A percentile compares a stretch with the other conserved stretches of the same genome.
phyloP scores from a whole-genome alignment of 805 yeast species.

The Starmerella vaccinii region DNA sequence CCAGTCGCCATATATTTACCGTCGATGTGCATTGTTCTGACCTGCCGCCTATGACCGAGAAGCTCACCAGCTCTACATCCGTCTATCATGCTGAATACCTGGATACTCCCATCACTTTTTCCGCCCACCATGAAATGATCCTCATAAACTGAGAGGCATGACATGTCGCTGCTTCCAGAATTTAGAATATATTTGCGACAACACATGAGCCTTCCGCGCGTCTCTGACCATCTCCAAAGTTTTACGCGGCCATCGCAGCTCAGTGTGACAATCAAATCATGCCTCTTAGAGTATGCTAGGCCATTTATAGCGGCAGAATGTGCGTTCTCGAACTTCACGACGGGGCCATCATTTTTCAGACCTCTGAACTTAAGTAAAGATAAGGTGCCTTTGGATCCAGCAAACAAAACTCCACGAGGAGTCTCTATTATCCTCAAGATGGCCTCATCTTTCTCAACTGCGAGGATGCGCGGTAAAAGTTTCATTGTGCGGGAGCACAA shows the following conservation, averaged over 20 bases:
- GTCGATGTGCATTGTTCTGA: conserved; percentile 68
- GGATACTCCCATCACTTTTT: background rate
- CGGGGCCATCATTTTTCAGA: background rate
- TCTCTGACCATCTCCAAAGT: conserved; percentile 2
- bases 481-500: background rate
- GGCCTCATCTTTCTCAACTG: background rate
- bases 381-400: conserved; percentile 2
- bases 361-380: background rate
- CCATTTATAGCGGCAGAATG: conserved; percentile 4
- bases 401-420: conserved; percentile 2
- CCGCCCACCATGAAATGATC: background rate
- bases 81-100: background rate
- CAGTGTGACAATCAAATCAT: background rate
- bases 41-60: conserved; percentile 72
- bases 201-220: background rate
- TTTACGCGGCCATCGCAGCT: background rate
- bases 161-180: background rate
- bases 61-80: background rate
- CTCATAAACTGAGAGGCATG: background rate
- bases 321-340: background rate
- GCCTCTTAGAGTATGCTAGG: background rate
- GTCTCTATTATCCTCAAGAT: background rate
- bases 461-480: background rate
- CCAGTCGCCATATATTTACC: conserved; percentile 69
- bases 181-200: background rate